Conservation (phyloP, 2,329 filamentous ascomycete species). For the Pseudonectria foliicola region DNA sequence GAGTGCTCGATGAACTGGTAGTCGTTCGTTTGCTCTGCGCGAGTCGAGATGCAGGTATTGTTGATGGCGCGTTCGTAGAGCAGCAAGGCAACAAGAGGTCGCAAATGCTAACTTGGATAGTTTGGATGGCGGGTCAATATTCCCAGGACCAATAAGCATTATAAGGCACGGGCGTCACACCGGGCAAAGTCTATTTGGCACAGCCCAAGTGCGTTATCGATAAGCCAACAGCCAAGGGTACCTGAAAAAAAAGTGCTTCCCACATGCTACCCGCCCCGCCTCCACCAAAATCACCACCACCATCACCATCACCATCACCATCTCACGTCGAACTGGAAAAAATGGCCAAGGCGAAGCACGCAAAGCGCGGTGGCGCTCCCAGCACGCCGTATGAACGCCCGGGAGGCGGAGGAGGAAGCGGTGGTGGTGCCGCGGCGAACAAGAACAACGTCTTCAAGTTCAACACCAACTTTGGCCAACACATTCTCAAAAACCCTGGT, state of each 20-base stretch:
- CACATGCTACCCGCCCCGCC: conserved; percentile 1
- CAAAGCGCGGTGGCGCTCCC: conserved; percentile 45
- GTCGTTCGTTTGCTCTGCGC: too few species aligned
- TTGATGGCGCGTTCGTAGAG: too few species aligned
- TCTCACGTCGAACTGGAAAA: conserved; percentile 6
- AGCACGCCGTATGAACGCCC: conserved; percentile 37
- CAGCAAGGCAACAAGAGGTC: too few species aligned
- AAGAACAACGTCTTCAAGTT: conserved; percentile 93
- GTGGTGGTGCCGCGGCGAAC: conserved; percentile 13
- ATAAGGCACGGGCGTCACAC: not conserved
- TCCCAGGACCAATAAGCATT: too few species aligned
- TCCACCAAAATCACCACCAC: conserved; percentile 13
- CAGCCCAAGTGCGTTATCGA: conserved; percentile 10
- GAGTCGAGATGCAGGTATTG: too few species aligned
- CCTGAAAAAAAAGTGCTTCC: conserved; percentile 19
- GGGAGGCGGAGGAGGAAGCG: conserved; percentile 6
- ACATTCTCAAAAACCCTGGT: conserved; percentile 89
- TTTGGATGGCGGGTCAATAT: too few species aligned
- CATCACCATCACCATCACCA: conserved; percentile 5
- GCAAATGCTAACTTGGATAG: too few species aligned
- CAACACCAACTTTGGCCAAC: conserved; percentile 80
- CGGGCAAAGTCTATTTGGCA: conserved; percentile 3
- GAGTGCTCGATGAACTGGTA: conserved; percentile 1
- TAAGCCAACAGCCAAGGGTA: conserved; percentile 3
- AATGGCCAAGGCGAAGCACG: conserved; percentile 48